phyloP scores from a whole-genome alignment of 2,329 filamentous ascomycete species.

The Exophiala lecanii-corni region DNA sequence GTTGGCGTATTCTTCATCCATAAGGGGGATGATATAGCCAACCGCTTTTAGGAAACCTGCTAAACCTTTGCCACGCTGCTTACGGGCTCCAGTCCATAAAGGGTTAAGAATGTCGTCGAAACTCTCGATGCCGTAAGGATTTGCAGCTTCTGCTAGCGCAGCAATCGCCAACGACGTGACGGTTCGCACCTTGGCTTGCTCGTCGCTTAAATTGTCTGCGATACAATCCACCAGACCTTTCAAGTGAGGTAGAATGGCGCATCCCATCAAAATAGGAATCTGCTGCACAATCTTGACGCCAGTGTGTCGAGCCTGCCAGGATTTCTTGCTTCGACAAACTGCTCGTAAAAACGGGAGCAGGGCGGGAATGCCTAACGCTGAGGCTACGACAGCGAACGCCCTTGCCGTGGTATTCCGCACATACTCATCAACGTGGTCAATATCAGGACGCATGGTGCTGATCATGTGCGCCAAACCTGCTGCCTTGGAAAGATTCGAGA shows the following conservation, averaged over 20 bases:
- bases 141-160: constrained; percentile 89
- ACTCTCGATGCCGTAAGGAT: constrained; percentile 97
- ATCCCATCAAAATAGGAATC: constrained; percentile 98
- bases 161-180: constrained; percentile 94
- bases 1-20: constrained; percentile 99
- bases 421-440: constrained; percentile 97
- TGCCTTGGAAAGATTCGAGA: constrained; percentile 94
- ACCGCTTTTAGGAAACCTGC: constrained; percentile 96
- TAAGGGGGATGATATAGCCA: constrained; percentile 94
- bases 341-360: constrained; percentile 91
- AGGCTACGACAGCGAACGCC: constrained; percentile 95
- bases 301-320: constrained; percentile 95
- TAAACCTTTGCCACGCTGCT: constrained; percentile 92
- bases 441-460: constrained; percentile 97
- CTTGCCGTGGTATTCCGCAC: constrained; percentile 95
- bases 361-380: constrained; percentile 90
- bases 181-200: constrained; percentile 95
- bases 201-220: constrained; percentile 89
- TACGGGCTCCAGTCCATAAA: constrained; percentile 91
- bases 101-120: constrained; percentile 98
- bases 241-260: constrained; percentile 88
- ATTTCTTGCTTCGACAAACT: constrained; percentile 97
- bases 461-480: constrained; percentile 98
- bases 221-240: constrained; percentile 97
- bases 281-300: constrained; percentile 99